phyloP scores from a whole-genome alignment of 495 filamentous ascomycete species.

The Tricharina praecox region DNA sequence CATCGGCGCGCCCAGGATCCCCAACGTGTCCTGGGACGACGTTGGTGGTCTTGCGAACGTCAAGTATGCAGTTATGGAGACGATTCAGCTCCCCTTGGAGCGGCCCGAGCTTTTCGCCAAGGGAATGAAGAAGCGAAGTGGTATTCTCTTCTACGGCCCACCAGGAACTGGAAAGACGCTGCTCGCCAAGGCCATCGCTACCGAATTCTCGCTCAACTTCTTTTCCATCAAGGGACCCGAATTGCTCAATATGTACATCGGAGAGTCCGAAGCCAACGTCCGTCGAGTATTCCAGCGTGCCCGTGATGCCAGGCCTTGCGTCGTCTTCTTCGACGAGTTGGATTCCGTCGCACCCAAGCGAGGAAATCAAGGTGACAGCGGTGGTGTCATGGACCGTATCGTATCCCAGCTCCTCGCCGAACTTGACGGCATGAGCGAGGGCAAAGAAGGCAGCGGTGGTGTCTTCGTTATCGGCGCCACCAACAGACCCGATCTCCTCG shows the following conservation, averaged over 20 bases:
- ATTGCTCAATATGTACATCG: constrained; percentile 98
- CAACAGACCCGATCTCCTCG: constrained; percentile 83
- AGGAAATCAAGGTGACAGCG: constrained; percentile 93
- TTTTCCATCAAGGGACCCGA: constrained; percentile 97
- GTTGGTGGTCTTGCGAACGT: constrained; percentile 86
- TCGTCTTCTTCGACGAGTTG: constrained; percentile 96
- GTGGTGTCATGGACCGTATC: constrained; percentile 97
- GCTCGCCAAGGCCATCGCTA: constrained; percentile 92
- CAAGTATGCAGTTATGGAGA: constrained; percentile 90
- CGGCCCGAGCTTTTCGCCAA: constrained; percentile 90
- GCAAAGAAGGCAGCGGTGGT: constrained; percentile 60
- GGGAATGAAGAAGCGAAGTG: constrained; percentile 96
- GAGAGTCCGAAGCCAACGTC: constrained; percentile 95
- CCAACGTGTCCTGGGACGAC: constrained; percentile 90
- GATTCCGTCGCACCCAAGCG: constrained; percentile 95
- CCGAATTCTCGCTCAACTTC: constrained; percentile 96
- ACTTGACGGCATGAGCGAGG: constrained; percentile 92
- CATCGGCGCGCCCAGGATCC: constrained; percentile 95
- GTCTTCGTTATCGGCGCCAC: constrained; percentile 98
- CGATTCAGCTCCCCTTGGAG: constrained; percentile 84
- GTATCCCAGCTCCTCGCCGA: constrained; percentile 90
- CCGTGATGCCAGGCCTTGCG: constrained; percentile 85
- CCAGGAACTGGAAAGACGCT: constrained; percentile 95
- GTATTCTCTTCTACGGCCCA: constrained; percentile 94
- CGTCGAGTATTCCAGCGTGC: constrained; percentile 89